These are phyloP conservation scores for Gracilaria caudata DNA, from an alignment of 23 red algal species.

Conservation along the genomic window DNA sequence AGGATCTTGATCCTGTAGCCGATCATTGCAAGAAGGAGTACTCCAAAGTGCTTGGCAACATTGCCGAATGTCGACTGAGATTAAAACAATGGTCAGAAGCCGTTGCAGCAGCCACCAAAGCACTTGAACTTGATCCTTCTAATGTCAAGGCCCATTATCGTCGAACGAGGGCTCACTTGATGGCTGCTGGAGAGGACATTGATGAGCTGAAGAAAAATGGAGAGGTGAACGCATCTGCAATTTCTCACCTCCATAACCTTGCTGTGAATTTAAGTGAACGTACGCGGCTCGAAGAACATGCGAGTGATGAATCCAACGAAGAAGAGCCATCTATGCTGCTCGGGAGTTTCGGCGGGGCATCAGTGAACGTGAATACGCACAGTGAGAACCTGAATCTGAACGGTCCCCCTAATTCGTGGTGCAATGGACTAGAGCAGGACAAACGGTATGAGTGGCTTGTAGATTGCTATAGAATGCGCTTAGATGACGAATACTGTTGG, in stretches of 20 bases:
- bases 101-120: background rate
- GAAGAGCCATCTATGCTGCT: background rate
- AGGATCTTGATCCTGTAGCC: background rate
- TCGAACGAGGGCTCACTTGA: background rate
- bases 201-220: background rate
- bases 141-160: background rate
- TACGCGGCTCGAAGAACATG: background rate
- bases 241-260: background rate
- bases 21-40: background rate
- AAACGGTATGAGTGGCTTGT: background rate
- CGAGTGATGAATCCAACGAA: background rate
- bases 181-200: background rate
- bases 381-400: background rate
- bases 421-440: background rate
- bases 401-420: background rate
- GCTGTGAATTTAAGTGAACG: background rate
- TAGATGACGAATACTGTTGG: background rate
- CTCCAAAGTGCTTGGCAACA: slow-evolving; percentile 5
- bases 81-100: background rate
- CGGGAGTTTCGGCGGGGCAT: background rate
- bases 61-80: background rate
- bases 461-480: background rate
- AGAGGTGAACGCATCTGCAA: background rate
- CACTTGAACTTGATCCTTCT: background rate
- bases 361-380: background rate